Conservation (phyloP, 495 filamentous ascomycete species). For the Clohesyomyces aquaticus region DNA sequence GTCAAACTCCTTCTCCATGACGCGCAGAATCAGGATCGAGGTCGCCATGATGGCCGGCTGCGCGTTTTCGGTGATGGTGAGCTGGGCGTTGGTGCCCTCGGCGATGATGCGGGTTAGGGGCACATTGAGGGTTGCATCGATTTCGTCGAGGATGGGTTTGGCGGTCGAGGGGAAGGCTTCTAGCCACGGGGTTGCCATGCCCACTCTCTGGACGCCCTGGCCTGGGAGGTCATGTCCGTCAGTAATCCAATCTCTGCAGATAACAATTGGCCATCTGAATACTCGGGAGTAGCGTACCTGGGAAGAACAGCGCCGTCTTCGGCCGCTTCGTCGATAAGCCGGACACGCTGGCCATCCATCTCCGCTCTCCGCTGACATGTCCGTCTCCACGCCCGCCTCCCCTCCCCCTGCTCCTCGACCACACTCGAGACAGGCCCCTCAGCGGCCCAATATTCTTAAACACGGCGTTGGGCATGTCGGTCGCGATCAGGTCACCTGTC, state of each 20-base stretch:
- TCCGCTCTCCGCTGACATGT: slow-evolving; percentile 12
- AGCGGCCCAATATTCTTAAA: not conserved
- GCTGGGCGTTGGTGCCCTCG: slow-evolving; percentile 70
- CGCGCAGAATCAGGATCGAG: slow-evolving; percentile 84
- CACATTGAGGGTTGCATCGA: slow-evolving; percentile 73
- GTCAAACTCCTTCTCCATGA: slow-evolving; percentile 82
- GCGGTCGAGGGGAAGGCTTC: slow-evolving; percentile 79
- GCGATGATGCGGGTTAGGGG: slow-evolving; percentile 76
- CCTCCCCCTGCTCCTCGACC: slow-evolving; percentile 10
- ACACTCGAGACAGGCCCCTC: not conserved
- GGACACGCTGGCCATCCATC: slow-evolving; percentile 33
- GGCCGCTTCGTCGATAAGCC: slow-evolving; percentile 36
- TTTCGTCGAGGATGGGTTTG: slow-evolving; percentile 72
- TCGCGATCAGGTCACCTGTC: not conserved
- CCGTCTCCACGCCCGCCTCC: no score
- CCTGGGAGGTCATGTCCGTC: no score
- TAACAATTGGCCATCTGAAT: not conserved
- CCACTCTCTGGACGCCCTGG: slow-evolving; percentile 91
- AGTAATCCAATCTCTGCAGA: no score
- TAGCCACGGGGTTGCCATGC: slow-evolving; percentile 86
- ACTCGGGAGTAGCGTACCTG: slow-evolving; percentile 38
- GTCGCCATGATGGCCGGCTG: slow-evolving; percentile 97
- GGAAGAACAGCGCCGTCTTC: slow-evolving; percentile 51
- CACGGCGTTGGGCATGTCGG: not conserved
- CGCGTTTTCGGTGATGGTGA: slow-evolving; percentile 83